These are phyloP conservation scores for Cladorrhinum sp. DNA, from an alignment of 2,329 filamentous ascomycete genomes.

Conservation along the genomic window DNA sequence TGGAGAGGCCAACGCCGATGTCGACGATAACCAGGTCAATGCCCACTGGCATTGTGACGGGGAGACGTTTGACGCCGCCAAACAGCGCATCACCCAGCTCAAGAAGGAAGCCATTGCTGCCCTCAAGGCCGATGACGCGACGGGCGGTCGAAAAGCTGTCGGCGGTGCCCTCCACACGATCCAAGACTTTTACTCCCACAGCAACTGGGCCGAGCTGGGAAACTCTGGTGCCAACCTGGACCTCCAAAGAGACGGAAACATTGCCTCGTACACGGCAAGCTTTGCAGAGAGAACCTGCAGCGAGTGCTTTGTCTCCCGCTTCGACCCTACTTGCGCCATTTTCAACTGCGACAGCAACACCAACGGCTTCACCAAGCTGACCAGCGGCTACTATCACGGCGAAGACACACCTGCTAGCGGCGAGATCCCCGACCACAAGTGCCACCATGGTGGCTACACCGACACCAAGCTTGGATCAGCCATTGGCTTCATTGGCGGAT, in stretches of 20 bases:
- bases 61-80: not conserved
- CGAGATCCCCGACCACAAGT: not conserved
- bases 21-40: not conserved
- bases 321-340: not conserved
- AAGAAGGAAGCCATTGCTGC: not conserved
- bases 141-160: not conserved
- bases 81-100: not conserved
- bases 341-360: not conserved
- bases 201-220: conserved; percentile 1
- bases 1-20: not conserved
- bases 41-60: not conserved
- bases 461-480: not conserved
- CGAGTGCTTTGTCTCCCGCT: not conserved
- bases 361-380: not conserved
- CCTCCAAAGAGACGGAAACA: not conserved
- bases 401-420: not conserved
- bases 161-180: not conserved
- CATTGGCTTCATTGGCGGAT: not conserved
- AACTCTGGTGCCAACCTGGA: not conserved
- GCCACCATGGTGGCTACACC: not conserved
- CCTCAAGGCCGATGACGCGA: not conserved
- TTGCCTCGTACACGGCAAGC: not conserved
- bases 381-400: not conserved
- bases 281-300: not conserved
- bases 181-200: conserved; percentile 7